Conservation (phyloP, 768 basidiomycete genomes). For the Hortiboletus campestris region DNA sequence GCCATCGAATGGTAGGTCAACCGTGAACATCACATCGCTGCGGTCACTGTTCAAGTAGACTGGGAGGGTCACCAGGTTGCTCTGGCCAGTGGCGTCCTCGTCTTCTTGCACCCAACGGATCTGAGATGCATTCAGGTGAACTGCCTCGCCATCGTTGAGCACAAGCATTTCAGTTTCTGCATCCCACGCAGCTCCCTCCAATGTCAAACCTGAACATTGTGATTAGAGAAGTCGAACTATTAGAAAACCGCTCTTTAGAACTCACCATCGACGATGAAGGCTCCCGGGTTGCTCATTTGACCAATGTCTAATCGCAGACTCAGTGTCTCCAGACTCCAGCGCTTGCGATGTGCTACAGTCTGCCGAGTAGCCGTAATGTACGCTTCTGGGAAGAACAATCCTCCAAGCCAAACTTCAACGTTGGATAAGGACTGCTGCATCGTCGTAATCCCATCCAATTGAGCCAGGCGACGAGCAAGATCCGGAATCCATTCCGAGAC, state of each 20-base stretch:
- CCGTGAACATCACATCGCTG: conserved; percentile 87
- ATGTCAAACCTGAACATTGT: conserved; percentile 60
- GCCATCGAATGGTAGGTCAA: conserved; percentile 76
- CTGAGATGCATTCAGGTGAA: conserved; percentile 77
- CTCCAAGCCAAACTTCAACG: conserved; percentile 88
- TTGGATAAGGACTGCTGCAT: conserved; percentile 57
- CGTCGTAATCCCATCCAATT: conserved; percentile 67
- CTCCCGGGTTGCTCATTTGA: conserved; percentile 68
- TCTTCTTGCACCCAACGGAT: conserved; percentile 80
- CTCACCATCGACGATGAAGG: conserved; percentile 88
- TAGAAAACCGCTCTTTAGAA: conserved; percentile 1
- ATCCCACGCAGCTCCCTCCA: conserved; percentile 85
- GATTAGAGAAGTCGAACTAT: background rate
- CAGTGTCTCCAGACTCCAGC: conserved; percentile 91
- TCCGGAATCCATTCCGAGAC: conserved; percentile 86
- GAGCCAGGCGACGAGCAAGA: conserved; percentile 74
- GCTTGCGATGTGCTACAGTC: conserved; percentile 89
- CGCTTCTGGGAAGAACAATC: conserved; percentile 94
- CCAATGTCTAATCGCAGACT: conserved; percentile 79
- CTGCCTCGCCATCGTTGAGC: conserved; percentile 85
- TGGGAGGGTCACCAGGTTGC: conserved; percentile 70
- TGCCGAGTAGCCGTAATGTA: conserved; percentile 96
- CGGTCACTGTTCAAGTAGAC: conserved; percentile 92
- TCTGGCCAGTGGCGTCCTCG: conserved; percentile 30
- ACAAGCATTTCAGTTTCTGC: conserved; percentile 53